phyloP scores from a whole-genome alignment of 345 rosid genomes.

The Citrus sp. region DNA sequence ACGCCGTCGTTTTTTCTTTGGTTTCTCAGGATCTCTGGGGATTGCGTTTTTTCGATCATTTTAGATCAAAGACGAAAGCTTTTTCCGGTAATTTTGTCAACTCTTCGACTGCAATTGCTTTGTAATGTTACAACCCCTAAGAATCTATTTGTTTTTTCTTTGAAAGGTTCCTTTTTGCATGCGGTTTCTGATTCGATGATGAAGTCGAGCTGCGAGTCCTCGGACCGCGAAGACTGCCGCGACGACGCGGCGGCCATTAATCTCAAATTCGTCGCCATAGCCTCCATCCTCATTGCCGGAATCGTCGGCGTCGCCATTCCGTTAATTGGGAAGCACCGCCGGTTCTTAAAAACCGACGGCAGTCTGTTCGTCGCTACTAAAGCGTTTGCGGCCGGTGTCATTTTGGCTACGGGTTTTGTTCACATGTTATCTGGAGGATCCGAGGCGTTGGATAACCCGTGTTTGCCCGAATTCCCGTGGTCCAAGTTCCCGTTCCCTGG shows the following conservation, averaged over 20 bases:
- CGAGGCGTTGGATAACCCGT: constrained; percentile 52
- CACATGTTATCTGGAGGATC: constrained; percentile 84
- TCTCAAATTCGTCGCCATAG: constrained; percentile 72
- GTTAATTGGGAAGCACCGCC: constrained; percentile 60
- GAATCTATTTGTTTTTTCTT: background rate
- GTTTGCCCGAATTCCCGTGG: constrained; percentile 78
- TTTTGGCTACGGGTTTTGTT: constrained; percentile 92
- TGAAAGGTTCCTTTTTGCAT: constrained; percentile 33
- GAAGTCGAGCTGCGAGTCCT: constrained; percentile 33
- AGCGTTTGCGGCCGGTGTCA: constrained; percentile 93
- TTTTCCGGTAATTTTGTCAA: constrained; percentile 37
- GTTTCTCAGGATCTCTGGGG: constrained; percentile 35
- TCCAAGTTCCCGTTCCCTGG: constrained; percentile 77
- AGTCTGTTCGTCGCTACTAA: constrained; percentile 74
- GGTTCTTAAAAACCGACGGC: constrained; percentile 54
- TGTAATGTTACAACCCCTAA: background rate
- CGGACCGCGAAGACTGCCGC: constrained; percentile 51
- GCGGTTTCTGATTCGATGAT: constrained; percentile 33
- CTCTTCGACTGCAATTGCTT: background rate
- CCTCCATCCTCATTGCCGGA: constrained; percentile 65
- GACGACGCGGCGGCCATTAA: constrained; percentile 54
- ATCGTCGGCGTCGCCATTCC: constrained; percentile 67
- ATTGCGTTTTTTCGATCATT: constrained; percentile 26
- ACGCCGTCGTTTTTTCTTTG: background rate
- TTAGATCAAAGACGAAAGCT: constrained; percentile 30